Conservation (phyloP, 1,284 basidiomycete species). For the Papiliotrema flavescens region DNA sequence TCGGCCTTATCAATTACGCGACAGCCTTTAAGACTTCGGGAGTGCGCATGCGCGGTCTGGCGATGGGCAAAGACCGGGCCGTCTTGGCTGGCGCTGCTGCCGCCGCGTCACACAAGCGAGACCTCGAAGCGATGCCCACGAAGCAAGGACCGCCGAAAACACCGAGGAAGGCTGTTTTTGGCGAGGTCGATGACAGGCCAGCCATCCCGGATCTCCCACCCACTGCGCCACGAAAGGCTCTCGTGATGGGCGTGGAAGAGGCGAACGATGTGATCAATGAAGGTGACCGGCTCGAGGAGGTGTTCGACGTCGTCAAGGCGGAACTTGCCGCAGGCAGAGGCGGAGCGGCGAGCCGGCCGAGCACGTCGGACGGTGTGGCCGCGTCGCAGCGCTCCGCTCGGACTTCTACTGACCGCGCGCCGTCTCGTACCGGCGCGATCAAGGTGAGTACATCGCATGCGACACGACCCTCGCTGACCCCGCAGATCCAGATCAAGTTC, state of each 20-base stretch:
- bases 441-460: constrained; percentile 9
- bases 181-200: constrained; percentile 1
- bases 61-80: constrained; percentile 66
- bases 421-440: constrained; percentile 22
- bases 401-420: constrained; percentile 8
- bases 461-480: not conserved
- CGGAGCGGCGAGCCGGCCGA: constrained; percentile 13
- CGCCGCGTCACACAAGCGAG: constrained; percentile 63
- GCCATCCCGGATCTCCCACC: not conserved
- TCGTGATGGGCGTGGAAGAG: constrained; percentile 29
- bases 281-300: constrained; percentile 58
- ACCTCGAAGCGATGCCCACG: constrained; percentile 6
- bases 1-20: constrained; percentile 89
- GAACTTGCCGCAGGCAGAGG: constrained; percentile 59
- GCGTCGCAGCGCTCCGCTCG: not conserved
- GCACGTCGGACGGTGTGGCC: not conserved
- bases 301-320: constrained; percentile 80
- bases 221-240: not conserved
- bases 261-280: constrained; percentile 36
- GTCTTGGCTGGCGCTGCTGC: constrained; percentile 76
- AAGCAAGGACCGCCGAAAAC: not conserved
- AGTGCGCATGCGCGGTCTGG: constrained; percentile 73
- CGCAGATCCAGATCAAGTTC: constrained; percentile 60
- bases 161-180: constrained; percentile 19
- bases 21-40: constrained; percentile 83